phyloP scores from a whole-genome alignment of 768 basidiomycete genomes.

The Kondoa malvinella region DNA sequence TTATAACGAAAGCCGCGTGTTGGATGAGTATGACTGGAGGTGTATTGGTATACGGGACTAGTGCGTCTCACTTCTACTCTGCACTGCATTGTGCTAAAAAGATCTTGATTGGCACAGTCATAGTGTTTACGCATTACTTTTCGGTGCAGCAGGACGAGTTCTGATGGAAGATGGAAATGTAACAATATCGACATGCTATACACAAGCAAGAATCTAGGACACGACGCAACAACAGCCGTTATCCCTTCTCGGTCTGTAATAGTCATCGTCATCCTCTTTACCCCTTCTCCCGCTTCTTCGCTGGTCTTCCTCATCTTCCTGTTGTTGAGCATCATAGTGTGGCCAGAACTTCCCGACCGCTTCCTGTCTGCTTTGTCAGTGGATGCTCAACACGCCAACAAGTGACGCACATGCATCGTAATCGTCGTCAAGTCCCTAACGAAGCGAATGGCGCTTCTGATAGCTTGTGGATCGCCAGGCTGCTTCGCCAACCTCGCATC shows the following conservation, averaged over 20 bases:
- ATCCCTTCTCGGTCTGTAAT: background rate
- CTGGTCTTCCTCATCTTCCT: background rate
- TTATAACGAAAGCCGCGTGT: conserved; percentile 69
- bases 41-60: conserved; percentile 34
- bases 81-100: background rate
- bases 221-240: background rate
- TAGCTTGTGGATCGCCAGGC: background rate
- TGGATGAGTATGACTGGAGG: conserved; percentile 91
- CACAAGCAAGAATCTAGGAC: background rate
- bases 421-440: background rate
- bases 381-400: background rate
- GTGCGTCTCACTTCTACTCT: background rate
- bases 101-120: background rate
- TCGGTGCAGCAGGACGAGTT: conserved; percentile 2
- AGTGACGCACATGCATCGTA: background rate
- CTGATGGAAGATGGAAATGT: too few relatives aligned
- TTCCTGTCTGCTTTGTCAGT: background rate
- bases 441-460: background rate
- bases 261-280: too few relatives aligned
- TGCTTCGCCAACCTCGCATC: background rate
- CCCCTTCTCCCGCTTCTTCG: too few relatives aligned
- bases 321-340: background rate
- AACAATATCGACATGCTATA: too few relatives aligned
- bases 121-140: background rate
- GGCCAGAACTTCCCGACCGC: background rate